These are phyloP conservation scores for Melanomma pulvis-pyrius DNA, from an alignment of 495 filamentous ascomycete species.

Conservation along the genomic window DNA sequence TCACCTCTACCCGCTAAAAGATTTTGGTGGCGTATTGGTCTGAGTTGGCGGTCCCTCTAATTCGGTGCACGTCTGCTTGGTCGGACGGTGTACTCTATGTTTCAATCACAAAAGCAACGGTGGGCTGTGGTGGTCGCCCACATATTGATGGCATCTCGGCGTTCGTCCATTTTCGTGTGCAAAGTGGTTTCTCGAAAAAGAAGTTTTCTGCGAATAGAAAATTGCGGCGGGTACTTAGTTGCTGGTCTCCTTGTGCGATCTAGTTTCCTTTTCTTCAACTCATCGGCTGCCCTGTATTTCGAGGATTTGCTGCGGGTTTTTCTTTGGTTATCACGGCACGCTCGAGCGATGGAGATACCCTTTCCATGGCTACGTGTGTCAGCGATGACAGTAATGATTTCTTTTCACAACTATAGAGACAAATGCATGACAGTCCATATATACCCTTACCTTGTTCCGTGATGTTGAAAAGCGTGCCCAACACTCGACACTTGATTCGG, in stretches of 20 bases:
- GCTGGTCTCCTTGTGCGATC: constrained; percentile 6
- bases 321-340: constrained; percentile 36
- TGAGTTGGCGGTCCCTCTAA: constrained; percentile 24
- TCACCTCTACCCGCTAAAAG: not conserved
- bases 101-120: constrained; percentile 21
- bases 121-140: constrained; percentile 18
- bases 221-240: constrained; percentile 11
- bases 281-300: constrained; percentile 13
- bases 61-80: constrained; percentile 18
- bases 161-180: constrained; percentile 29
- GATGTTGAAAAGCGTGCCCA: not conserved
- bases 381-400: constrained; percentile 31
- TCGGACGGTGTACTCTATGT: constrained; percentile 9
- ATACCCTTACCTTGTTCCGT: not conserved
- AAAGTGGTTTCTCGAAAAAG: constrained; percentile 1
- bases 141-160: constrained; percentile 33
- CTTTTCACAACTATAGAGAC: constrained; percentile 27
- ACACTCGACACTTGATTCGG: not conserved
- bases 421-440: constrained; percentile 19
- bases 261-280: not conserved
- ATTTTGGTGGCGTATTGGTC: constrained; percentile 16
- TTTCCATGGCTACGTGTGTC: constrained; percentile 29
- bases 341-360: constrained; percentile 20
- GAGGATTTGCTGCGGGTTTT: constrained; percentile 23
- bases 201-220: constrained; percentile 3